Percentiles rank a stretch among this genome's conserved stretches.
Conservation (phyloP, 1,284 basidiomycete genomes). For the Cystobasidiaceae sp. region DNA sequence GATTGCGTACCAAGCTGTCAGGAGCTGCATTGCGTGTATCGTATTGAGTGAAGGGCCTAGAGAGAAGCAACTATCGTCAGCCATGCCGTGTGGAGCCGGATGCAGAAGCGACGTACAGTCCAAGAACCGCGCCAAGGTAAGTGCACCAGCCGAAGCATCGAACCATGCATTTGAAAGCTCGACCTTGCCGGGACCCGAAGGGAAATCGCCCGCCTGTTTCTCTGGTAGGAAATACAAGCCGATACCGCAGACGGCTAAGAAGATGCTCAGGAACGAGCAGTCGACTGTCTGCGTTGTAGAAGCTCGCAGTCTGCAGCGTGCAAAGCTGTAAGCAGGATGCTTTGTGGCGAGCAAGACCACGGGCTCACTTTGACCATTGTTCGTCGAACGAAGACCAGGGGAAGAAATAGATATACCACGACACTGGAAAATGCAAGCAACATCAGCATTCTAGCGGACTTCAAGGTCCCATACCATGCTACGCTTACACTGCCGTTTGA, state of each 20-base stretch:
- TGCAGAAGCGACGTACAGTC: neutral
- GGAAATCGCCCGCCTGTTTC: neutral
- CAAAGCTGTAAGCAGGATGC: neutral
- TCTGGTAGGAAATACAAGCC: slow-evolving; percentile 7
- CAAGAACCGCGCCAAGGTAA: slow-evolving; percentile 1
- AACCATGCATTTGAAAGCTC: neutral
- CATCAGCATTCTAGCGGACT: neutral
- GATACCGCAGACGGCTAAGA: slow-evolving; percentile 6
- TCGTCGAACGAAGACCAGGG: neutral
- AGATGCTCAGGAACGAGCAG: slow-evolving; percentile 7
- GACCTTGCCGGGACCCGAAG: neutral
- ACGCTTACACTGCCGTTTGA: neutral
- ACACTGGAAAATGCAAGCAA: neutral
- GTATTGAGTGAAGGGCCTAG: slow-evolving; percentile 8
- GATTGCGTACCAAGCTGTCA: neutral
- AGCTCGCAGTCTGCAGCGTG: neutral
- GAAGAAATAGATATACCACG: slow-evolving; percentile 1
- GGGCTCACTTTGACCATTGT: neutral
- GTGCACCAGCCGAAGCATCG: slow-evolving; percentile 8
- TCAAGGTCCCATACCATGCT: neutral
- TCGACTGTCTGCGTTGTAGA: neutral
- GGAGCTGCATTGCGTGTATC: neutral
- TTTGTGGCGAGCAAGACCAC: neutral
- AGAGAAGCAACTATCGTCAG: neutral
- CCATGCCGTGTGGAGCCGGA: neutral